A percentile compares a stretch with the other conserved stretches of the same genome.
Conservation (phyloP, 2,329 filamentous ascomycete species). For the Parastagonospora nodorum region DNA sequence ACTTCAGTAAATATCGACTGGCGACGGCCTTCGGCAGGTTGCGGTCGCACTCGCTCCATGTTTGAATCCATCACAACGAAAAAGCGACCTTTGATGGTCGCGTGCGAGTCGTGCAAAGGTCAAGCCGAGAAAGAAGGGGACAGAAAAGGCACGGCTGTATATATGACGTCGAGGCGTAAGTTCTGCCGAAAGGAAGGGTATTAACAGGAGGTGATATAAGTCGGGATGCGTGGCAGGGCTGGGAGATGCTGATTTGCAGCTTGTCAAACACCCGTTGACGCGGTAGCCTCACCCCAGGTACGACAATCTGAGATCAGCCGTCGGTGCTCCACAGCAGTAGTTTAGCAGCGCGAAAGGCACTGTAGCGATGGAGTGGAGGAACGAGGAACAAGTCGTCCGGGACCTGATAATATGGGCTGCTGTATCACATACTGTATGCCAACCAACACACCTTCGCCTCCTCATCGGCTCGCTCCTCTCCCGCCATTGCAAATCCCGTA, state of each 20-base stretch:
- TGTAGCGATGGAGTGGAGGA: background rate
- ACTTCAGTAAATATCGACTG: constrained; percentile 46
- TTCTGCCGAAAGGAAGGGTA: background rate
- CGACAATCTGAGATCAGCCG: background rate
- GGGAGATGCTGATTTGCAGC: constrained; percentile 11
- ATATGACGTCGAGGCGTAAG: constrained; percentile 28
- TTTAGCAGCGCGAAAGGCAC: background rate
- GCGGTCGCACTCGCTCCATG: constrained; percentile 37
- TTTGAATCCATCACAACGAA: background rate
- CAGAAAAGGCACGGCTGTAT: constrained; percentile 7
- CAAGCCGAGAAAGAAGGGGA: background rate
- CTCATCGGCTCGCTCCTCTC: constrained; percentile 1
- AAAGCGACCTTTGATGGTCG: constrained; percentile 5
- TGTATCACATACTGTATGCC: background rate
- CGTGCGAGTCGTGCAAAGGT: constrained; percentile 12
- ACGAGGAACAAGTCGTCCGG: background rate
- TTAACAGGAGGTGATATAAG: constrained; percentile 13
- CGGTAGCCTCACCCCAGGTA: background rate
- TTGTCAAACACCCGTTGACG: constrained; percentile 6
- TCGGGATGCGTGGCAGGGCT: constrained; percentile 11
- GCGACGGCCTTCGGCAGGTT: constrained; percentile 30
- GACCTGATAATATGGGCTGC: background rate
- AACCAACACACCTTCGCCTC: background rate
- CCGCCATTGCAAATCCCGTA: constrained; percentile 3
- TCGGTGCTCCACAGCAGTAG: background rate